phyloP scores from a whole-genome alignment of 768 basidiomycete species.

The Tylopilus subfusipes region DNA sequence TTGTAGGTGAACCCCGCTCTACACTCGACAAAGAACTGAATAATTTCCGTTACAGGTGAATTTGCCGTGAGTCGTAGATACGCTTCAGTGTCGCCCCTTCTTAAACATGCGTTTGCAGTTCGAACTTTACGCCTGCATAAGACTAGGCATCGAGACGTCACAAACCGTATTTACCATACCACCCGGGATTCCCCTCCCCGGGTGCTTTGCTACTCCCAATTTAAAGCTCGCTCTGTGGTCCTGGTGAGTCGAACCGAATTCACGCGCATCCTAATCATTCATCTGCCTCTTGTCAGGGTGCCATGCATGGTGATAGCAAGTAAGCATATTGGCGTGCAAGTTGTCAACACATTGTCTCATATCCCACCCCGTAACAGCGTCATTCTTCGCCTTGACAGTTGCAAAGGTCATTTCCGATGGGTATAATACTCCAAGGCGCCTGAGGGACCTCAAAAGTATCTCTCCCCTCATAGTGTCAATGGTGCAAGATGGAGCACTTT shows the following conservation, averaged over 20 bases:
- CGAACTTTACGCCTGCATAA: slow-evolving; percentile 2
- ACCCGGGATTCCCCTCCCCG: background rate
- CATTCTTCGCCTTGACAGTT: slow-evolving; percentile 3
- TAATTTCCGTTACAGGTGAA: background rate
- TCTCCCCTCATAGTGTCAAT: slow-evolving; percentile 3
- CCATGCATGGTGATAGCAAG: slow-evolving; percentile 7
- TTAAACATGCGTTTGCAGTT: background rate
- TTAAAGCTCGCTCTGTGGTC: background rate
- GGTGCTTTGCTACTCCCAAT: background rate
- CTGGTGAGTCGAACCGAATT: background rate
- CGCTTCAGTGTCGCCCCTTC: background rate
- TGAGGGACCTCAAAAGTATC: background rate
- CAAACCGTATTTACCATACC: background rate
- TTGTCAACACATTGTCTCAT: background rate
- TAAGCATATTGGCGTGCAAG: background rate
- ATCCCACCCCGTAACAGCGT: background rate
- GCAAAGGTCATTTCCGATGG: background rate
- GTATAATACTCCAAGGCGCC: background rate
- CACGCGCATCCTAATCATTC: background rate
- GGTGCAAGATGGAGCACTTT: slow-evolving; percentile 4
- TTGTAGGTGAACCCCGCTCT: background rate
- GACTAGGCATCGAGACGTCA: background rate
- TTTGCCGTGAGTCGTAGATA: background rate
- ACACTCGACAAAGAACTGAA: background rate
- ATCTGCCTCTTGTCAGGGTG: background rate